These are phyloP conservation scores for Trypanosoma caninum DNA, from an alignment of 208 protist species.

Conservation along the genomic window DNA sequence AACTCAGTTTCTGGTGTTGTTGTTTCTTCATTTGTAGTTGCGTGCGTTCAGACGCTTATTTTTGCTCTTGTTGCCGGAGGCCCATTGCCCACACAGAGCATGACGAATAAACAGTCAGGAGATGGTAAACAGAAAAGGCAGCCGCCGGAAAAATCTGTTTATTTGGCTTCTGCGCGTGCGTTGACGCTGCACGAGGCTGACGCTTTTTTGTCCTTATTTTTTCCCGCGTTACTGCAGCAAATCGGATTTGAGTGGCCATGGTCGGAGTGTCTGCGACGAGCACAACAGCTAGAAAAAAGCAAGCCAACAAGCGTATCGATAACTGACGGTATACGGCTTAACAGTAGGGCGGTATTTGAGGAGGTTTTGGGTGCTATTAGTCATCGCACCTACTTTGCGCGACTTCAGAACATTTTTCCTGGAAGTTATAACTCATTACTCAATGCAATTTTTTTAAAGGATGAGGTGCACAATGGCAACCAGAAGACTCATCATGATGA, in stretches of 20 bases:
- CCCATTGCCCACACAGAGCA: conserved; percentile 30
- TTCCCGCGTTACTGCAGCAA: conserved; percentile 70
- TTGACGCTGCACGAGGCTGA: conserved; percentile 61
- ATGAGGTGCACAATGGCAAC: not conserved
- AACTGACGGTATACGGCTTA: conserved; percentile 32
- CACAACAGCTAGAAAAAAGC: conserved; percentile 43
- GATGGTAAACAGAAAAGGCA: not conserved
- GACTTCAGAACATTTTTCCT: conserved; percentile 59
- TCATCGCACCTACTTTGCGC: conserved; percentile 53
- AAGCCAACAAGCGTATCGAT: conserved; percentile 14
- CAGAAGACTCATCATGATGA: conserved; percentile 8
- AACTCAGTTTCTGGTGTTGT: not conserved
- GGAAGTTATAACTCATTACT: conserved; percentile 54
- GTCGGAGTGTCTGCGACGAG: conserved; percentile 60
- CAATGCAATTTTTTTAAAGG: conserved; percentile 23
- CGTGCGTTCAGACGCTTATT: conserved; percentile 58
- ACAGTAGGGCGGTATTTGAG: conserved; percentile 39
- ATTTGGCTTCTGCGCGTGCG: conserved; percentile 22
- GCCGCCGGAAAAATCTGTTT: not conserved
- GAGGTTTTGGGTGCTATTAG: conserved; percentile 38
- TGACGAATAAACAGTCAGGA: not conserved
- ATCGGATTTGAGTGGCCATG: conserved; percentile 82
- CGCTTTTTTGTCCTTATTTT: conserved; percentile 37
- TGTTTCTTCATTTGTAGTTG: conserved; percentile 28
- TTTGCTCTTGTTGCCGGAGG: conserved; percentile 47